A percentile compares a stretch with the other conserved stretches of the same genome.
Evolutionary conservation across 805 yeast genomes (phyloP).

Genomic region (Nematodospora valgi): DNA sequence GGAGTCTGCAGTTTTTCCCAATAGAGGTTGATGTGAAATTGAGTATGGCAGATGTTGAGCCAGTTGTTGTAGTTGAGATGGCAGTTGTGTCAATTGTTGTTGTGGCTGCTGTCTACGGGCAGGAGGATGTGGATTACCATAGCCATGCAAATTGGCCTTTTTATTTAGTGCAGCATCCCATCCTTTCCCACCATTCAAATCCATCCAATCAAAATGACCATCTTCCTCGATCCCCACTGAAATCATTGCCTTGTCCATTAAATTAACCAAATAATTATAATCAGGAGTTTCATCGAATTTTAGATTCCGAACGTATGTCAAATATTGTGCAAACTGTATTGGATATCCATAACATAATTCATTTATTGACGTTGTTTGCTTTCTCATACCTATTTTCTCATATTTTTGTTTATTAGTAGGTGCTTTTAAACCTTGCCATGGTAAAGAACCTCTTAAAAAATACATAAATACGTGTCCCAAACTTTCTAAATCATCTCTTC

Average conservation of each 20-base stretch:
- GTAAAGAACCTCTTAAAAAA: slow-evolving; percentile 88
- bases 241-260: slow-evolving; percentile 75
- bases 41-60: slow-evolving; percentile 10
- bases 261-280: slow-evolving; percentile 77
- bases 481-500: slow-evolving; percentile 95
- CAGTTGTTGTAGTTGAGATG: slow-evolving; percentile 10
- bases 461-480: slow-evolving; percentile 96
- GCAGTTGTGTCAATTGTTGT: slow-evolving; percentile 11
- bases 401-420: slow-evolving; percentile 97
- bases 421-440: slow-evolving; percentile 99
- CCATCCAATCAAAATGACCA: slow-evolving; percentile 98
- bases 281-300: slow-evolving; percentile 94
- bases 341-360: slow-evolving; percentile 90
- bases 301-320: slow-evolving; percentile 82
- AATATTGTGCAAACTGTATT: slow-evolving; percentile 86
- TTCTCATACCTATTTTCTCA: slow-evolving; percentile 95
- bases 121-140: slow-evolving; percentile 75
- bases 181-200: slow-evolving; percentile 89
- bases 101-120: slow-evolving; percentile 19
- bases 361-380: slow-evolving; percentile 80
- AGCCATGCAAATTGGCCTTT: slow-evolving; percentile 92
- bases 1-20: slow-evolving; percentile 11
- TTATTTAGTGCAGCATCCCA: slow-evolving; percentile 90
- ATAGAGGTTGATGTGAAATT: slow-evolving; percentile 17
- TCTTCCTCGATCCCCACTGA: slow-evolving; percentile 70